phyloP scores from a whole-genome alignment of 768 basidiomycete genomes.

The Mycena pura region DNA sequence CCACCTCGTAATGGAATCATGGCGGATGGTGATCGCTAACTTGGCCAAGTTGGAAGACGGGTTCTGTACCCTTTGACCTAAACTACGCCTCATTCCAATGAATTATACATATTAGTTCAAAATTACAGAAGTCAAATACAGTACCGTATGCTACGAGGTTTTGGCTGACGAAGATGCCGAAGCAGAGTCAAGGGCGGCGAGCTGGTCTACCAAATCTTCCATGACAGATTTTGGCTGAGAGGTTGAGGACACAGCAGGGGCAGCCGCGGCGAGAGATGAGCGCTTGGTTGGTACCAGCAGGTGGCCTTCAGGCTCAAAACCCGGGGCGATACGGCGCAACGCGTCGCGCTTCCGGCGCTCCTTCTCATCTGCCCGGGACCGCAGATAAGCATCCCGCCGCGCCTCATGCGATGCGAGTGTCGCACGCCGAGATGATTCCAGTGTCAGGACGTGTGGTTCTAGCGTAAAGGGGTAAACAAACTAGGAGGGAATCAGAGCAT shows the following conservation, averaged over 20 bases:
- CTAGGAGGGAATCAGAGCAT: conserved; percentile 46
- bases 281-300: conserved; percentile 62
- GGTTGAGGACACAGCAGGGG: conserved; percentile 12
- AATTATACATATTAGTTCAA: conserved; percentile 14
- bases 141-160: background rate
- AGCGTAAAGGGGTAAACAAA: conserved; percentile 97
- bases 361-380: conserved; percentile 78
- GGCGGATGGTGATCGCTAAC: no score
- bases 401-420: conserved; percentile 70
- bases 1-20: no score
- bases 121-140: conserved; percentile 1
- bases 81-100: background rate
- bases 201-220: conserved; percentile 82
- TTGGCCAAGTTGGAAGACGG: no score
- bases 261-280: conserved; percentile 30
- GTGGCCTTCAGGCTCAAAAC: conserved; percentile 72
- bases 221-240: conserved; percentile 66
- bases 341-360: conserved; percentile 70
- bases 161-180: conserved; percentile 1
- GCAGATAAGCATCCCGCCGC: conserved; percentile 75
- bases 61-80: no score
- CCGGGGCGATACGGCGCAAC: conserved; percentile 80
- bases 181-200: conserved; percentile 68
- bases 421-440: conserved; percentile 74
- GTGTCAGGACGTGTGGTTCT: conserved; percentile 81